A percentile compares a stretch with the other conserved stretches of the same genome.
phyloP scores from a whole-genome alignment of 2,329 filamentous ascomycete species.

The Achaetomium macrosporum region DNA sequence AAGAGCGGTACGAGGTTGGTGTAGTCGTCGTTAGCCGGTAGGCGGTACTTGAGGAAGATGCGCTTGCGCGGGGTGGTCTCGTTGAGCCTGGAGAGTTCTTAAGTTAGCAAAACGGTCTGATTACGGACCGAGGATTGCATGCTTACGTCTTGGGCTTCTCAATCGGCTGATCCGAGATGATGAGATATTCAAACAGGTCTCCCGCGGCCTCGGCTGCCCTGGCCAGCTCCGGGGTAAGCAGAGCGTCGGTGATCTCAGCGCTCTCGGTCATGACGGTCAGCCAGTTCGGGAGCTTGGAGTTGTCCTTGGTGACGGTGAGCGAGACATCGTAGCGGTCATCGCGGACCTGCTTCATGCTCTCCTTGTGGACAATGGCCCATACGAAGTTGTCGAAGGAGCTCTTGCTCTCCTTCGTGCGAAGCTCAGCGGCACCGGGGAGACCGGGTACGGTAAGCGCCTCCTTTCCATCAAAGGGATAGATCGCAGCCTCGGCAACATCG shows the following conservation, averaged over 20 bases:
- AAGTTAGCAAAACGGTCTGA: neutral
- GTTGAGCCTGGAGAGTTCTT: constrained; percentile 59
- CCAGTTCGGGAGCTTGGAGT: constrained; percentile 83
- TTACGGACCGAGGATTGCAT: neutral
- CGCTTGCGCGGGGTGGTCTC: constrained; percentile 84
- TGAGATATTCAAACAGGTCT: constrained; percentile 75
- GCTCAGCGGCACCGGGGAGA: constrained; percentile 53
- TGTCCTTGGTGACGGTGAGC: constrained; percentile 88
- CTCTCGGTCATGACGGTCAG: constrained; percentile 94
- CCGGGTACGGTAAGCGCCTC: constrained; percentile 72
- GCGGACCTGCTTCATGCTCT: constrained; percentile 80
- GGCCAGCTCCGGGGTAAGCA: constrained; percentile 84
- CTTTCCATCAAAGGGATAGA: constrained; percentile 89
- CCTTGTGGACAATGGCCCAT: constrained; percentile 93
- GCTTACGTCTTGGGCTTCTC: constrained; percentile 80
- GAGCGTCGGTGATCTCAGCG: constrained; percentile 81
- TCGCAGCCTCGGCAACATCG: constrained; percentile 69
- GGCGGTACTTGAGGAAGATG: constrained; percentile 69
- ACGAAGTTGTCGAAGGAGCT: constrained; percentile 84
- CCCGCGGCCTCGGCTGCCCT: constrained; percentile 73
- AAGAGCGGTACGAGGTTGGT: constrained; percentile 67
- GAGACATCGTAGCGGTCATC: constrained; percentile 93
- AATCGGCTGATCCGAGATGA: constrained; percentile 81
- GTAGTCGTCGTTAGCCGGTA: constrained; percentile 60
- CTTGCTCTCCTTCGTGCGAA: constrained; percentile 52